Conservation (phyloP, 306 rosid genomes). For the Gynostemma pentaphyllum region DNA sequence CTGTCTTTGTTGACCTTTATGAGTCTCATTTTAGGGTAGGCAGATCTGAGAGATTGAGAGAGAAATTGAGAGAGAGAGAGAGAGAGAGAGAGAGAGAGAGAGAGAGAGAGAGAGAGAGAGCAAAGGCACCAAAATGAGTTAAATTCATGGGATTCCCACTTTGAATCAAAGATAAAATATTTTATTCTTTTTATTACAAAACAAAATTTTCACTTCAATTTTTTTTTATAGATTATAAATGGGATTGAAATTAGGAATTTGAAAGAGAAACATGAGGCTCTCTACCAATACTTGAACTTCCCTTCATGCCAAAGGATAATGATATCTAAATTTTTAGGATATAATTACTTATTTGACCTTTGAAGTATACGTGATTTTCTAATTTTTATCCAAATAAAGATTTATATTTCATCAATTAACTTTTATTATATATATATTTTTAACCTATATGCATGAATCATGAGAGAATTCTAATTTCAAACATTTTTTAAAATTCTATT, state of each 20-base stretch:
- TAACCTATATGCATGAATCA: not conserved
- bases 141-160: constrained; percentile 13
- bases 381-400: not conserved
- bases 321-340: too few species aligned
- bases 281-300: too few species aligned
- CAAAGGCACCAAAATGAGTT: constrained; percentile 1
- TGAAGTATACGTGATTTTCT: not conserved
- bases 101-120: not conserved
- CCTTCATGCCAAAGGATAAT: too few species aligned
- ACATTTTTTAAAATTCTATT: not conserved
- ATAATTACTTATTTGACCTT: not conserved
- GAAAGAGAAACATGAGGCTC: too few species aligned
- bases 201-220: not conserved
- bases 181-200: not conserved
- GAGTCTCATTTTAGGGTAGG: not conserved
- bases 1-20: not conserved
- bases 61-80: not conserved
- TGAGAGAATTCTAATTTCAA: too few species aligned
- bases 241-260: not conserved
- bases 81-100: not conserved
- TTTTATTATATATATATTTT: not conserved
- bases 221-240: not conserved
- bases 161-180: not conserved
- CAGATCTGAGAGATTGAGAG: not conserved
- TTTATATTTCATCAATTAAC: not conserved